Conservation (phyloP, 2,329 filamentous ascomycete species). For the Rutstroemia sydowiana region DNA sequence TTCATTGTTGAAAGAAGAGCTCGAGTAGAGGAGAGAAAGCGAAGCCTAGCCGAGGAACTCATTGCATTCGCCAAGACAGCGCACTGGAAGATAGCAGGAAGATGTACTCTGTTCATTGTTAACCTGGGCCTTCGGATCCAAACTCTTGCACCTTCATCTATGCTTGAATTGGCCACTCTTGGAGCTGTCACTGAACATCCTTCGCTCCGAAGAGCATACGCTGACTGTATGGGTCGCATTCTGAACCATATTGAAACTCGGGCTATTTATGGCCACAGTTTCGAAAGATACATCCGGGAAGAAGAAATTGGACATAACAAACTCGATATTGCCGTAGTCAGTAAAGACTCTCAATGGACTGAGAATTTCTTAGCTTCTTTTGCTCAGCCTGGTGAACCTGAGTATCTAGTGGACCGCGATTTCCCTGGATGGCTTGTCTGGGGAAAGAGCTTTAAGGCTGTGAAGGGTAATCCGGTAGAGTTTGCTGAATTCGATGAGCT, state of each 20-base stretch:
- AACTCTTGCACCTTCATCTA: conserved; percentile 69
- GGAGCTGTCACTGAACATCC: conserved; percentile 90
- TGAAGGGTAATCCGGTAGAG: conserved; percentile 58
- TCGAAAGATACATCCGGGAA: conserved; percentile 77
- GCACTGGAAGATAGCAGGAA: conserved; percentile 93
- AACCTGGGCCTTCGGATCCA: conserved; percentile 91
- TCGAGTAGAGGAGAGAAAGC: conserved; percentile 78
- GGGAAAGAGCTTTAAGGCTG: conserved; percentile 79
- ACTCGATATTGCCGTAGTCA: conserved; percentile 63
- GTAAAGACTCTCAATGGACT: conserved; percentile 74
- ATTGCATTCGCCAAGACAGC: conserved; percentile 68
- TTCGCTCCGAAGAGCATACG: conserved; percentile 72
- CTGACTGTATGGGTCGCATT: conserved; percentile 65
- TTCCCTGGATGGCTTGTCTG: conserved; percentile 96
- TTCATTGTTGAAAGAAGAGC: conserved; percentile 69
- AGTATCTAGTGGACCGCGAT: conserved; percentile 87
- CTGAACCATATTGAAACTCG: conserved; percentile 86
- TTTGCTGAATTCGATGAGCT: conserved; percentile 72
- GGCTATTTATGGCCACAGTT: conserved; percentile 77
- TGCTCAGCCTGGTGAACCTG: conserved; percentile 59
- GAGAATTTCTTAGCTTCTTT: conserved; percentile 71
- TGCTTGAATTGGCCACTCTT: conserved; percentile 73
- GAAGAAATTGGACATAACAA: conserved; percentile 73
- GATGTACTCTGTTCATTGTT: conserved; percentile 83
- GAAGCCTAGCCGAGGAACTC: conserved; percentile 71